Base-by-base conservation (phyloP, 129 eudicot genomes). In the Glebionis coronaria region DNA sequence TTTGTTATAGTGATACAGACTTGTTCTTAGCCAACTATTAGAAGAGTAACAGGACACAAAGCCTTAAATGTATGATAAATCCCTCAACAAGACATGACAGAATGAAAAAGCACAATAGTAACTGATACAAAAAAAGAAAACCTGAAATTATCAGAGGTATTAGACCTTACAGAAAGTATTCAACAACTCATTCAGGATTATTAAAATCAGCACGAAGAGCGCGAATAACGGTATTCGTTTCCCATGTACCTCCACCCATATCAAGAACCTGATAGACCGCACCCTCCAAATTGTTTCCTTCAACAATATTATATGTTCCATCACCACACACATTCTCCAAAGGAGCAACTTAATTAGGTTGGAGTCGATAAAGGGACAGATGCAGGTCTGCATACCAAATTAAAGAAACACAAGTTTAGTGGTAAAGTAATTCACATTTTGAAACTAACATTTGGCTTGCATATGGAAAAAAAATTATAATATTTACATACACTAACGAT, bases 201-300 rank as follows among this genome's bases (percentile, higher is more conserved):
- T 69, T 54, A n/a, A 53, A 76, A 63, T 76, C 81, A 19, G 81
- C 72, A 63, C 66, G 76, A 54, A 76, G 81, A 20, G 81, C 76
- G 63, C 65, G 76, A n/a, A 69, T 28, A 49, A 76, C 76, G 14
- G 67, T 70, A 64, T 63, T 72, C 67, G 76, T 70, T 57, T 66
- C 82, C 78, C 74, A 78, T 10, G 71, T 77, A 44, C 80, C 80
- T 4, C 75, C 80, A 51, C 80, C 80, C 75, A 76, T 76, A 68
- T 76, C 80, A 68, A 76, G 70, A 76, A 76, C 68, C 52, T 76
- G 80, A 58, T 76, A 70, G 19, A 76, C 62, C 7, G 80, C 80
- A 61, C 75, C 80, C 63, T 68, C 80, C 23, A 68, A 18, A 61
- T 68, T 76, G 75, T 54, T 76, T 18, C 80, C 80, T 18, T 65